These are phyloP conservation scores for Phialophora chinensis DNA, from an alignment of 2,329 filamentous ascomycete genomes.

Conservation along the genomic window DNA sequence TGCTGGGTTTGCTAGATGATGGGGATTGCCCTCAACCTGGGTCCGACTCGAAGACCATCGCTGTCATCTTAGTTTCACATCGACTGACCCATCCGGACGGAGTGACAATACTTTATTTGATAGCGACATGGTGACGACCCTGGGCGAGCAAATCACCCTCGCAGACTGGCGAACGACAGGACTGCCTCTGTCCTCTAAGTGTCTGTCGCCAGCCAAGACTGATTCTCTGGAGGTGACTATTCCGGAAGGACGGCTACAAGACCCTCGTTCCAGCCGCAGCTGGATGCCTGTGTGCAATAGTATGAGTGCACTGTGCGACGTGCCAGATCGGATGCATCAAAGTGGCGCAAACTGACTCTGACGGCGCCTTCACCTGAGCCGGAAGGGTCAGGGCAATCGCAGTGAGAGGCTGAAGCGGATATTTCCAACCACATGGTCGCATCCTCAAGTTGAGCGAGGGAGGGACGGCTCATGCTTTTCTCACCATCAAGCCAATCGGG, in stretches of 20 bases:
- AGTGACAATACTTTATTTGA: neutral
- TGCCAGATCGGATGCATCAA: conserved; percentile 7
- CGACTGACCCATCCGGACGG: neutral
- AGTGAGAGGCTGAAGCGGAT: conserved; percentile 4
- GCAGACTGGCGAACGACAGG: neutral
- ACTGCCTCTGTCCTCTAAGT: neutral
- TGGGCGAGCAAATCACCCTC: neutral
- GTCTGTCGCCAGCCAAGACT: neutral
- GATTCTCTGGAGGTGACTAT: neutral
- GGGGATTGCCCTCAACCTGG: neutral
- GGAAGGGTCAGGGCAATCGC: neutral
- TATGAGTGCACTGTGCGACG: neutral
- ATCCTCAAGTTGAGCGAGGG: conserved; percentile 18
- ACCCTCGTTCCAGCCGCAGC: neutral
- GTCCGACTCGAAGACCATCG: neutral
- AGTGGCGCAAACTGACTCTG: conserved; percentile 13
- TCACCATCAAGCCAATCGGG: conserved; percentile 16
- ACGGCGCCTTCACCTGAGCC: conserved; percentile 9
- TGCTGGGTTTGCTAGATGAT: neutral
- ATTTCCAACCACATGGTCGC: conserved; percentile 28
- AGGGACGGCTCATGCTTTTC: conserved; percentile 3
- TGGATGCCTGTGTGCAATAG: neutral
- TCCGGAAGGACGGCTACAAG: neutral
- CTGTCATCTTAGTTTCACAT: neutral
- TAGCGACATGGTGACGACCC: neutral